Evolutionary conservation across 371 early-diverging fungal genomes (phyloP).

Genomic region (Entomophthora muscae): DNA sequence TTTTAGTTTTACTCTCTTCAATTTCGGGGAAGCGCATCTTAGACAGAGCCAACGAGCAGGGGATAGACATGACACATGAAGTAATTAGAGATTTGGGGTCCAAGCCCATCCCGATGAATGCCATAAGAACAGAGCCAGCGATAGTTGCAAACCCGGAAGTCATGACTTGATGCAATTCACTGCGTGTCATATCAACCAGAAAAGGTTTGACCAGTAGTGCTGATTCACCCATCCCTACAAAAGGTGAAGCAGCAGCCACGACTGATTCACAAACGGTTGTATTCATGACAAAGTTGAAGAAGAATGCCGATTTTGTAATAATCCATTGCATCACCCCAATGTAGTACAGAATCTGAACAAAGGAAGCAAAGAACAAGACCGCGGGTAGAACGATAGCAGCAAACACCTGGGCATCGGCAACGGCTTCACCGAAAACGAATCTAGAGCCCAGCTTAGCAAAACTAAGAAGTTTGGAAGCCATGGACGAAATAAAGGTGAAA

Average conservation of each 20-base stretch:
- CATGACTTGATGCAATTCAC: conserved; percentile 80
- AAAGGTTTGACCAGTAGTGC: conserved; percentile 68
- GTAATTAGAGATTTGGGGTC: conserved; percentile 49
- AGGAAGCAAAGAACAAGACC: conserved; percentile 70
- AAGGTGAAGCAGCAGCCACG: conserved; percentile 76
- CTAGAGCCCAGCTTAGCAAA: conserved; percentile 42
- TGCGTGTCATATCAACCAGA: conserved; percentile 61
- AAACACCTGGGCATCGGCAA: conserved; percentile 26
- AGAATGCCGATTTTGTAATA: conserved; percentile 40
- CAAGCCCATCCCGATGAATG: conserved; percentile 46
- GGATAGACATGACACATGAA: conserved; percentile 84
- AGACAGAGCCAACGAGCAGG: conserved; percentile 68
- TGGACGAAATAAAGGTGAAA: conserved; percentile 50
- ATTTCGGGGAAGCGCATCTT: conserved; percentile 75
- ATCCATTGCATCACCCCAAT: conserved; percentile 72
- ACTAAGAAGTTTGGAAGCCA: conserved; percentile 41
- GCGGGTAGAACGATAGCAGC: conserved; percentile 61
- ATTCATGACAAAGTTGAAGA: conserved; percentile 48
- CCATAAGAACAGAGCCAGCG: conserved; percentile 77
- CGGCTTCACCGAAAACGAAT: conserved; percentile 42
- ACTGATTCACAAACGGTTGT: conserved; percentile 78
- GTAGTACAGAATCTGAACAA: conserved; percentile 72
- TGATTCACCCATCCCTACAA: conserved; percentile 65
- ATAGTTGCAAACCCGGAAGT: conserved; percentile 83
- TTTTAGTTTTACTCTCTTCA: conserved; percentile 54